Percentiles rank a stretch among this genome's conserved stretches.
Evolutionary conservation across 257 asterid species (phyloP).

Genomic region (Solanum tacnaense): DNA sequence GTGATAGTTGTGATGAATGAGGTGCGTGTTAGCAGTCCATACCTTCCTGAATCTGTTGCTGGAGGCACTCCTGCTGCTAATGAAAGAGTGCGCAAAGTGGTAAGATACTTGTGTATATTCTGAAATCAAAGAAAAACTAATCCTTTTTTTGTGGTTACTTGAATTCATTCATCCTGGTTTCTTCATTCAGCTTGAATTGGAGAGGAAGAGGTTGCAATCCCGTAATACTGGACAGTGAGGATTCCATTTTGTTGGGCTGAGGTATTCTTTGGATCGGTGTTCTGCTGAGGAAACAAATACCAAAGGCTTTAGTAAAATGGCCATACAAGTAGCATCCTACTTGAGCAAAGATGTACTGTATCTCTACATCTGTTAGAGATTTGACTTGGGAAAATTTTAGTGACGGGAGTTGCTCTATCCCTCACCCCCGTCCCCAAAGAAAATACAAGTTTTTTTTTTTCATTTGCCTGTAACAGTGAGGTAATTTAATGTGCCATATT

Average conservation of each 20-base stretch:
- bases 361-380: neutral
- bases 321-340: neutral
- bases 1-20: slow-evolving; percentile 93
- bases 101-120: slow-evolving; percentile 14
- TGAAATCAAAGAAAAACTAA: neutral
- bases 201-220: slow-evolving; percentile 31
- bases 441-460: neutral
- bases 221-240: slow-evolving; percentile 13
- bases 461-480: neutral
- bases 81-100: slow-evolving; percentile 97
- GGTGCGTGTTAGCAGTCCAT: slow-evolving; percentile 90
- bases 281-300: neutral
- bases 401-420: neutral
- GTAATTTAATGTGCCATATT: neutral
- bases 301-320: neutral
- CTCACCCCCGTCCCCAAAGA: neutral
- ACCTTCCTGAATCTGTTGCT: slow-evolving; percentile 74
- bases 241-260: neutral
- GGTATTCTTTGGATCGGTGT: neutral
- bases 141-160: neutral
- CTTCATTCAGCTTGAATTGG: slow-evolving; percentile 47
- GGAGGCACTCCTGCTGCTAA: slow-evolving; percentile 98
- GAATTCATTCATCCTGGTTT: neutral
- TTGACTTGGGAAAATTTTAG: neutral
- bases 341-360: neutral